Evolutionary conservation across 768 basidiomycete species (phyloP).

Genomic region (Boletus sp.): DNA sequence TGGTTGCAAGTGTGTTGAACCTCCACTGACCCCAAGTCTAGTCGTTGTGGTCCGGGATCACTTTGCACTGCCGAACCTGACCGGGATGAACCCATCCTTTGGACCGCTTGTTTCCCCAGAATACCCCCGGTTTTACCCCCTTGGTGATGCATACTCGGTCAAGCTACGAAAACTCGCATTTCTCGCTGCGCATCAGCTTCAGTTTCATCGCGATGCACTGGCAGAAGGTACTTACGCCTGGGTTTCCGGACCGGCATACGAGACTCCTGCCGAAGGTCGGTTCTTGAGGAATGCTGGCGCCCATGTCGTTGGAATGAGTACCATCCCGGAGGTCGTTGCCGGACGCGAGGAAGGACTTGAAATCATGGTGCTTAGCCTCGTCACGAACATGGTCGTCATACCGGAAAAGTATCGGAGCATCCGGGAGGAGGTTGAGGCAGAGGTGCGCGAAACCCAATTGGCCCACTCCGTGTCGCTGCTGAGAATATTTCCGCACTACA

Average conservation of each 20-base stretch:
- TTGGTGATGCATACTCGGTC: slow-evolving; percentile 81
- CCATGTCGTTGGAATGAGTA: slow-evolving; percentile 94
- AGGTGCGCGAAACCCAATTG: slow-evolving; percentile 44
- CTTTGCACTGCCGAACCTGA: slow-evolving; percentile 73
- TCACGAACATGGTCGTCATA: slow-evolving; percentile 84
- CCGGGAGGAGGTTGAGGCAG: slow-evolving; percentile 71
- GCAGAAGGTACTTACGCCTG: slow-evolving; percentile 87
- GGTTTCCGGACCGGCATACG: slow-evolving; percentile 90
- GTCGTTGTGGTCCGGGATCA: slow-evolving; percentile 88
- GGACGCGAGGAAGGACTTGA: slow-evolving; percentile 75
- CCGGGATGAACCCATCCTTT: slow-evolving; percentile 76
- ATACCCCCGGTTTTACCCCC: slow-evolving; percentile 75
- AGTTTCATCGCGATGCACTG: slow-evolving; percentile 52
- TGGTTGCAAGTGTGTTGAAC: background rate
- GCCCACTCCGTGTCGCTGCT: background rate
- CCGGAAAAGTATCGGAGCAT: slow-evolving; percentile 65
- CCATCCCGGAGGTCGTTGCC: slow-evolving; percentile 84
- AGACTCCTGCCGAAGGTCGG: slow-evolving; percentile 83
- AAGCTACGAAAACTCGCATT: slow-evolving; percentile 70
- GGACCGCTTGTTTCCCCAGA: slow-evolving; percentile 62
- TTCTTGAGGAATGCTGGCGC: slow-evolving; percentile 74
- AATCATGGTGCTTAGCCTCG: slow-evolving; percentile 77
- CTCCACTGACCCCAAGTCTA: slow-evolving; percentile 29
- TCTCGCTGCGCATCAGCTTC: slow-evolving; percentile 63
- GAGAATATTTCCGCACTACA: slow-evolving; percentile 26